Evolutionary conservation across 192 early-diverging fungal genomes (phyloP).

Genomic region (Geranomyces variabilis): DNA sequence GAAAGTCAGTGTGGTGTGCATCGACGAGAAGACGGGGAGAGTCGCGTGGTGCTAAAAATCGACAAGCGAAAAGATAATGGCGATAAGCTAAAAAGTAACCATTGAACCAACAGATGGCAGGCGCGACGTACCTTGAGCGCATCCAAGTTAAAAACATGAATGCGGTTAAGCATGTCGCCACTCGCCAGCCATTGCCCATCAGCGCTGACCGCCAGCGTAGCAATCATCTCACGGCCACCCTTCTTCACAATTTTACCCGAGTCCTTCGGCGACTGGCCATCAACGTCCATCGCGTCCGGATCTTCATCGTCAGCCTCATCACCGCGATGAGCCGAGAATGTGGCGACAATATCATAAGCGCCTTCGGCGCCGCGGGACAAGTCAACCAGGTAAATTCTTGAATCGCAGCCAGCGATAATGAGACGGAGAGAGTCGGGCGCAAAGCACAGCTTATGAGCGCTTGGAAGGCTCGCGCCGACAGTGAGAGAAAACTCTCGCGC

Average conservation of each 20-base stretch:
- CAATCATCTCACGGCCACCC: conserved; percentile 47
- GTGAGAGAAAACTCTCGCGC: conserved; percentile 10
- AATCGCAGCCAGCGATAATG: conserved; percentile 78
- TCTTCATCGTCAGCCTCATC: conserved; percentile 45
- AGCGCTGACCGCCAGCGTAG: conserved; percentile 71
- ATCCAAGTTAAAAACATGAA: conserved; percentile 77
- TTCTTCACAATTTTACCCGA: conserved; percentile 23
- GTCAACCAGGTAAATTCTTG: conserved; percentile 75
- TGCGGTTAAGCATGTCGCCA: conserved; percentile 72
- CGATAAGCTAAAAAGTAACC: not conserved
- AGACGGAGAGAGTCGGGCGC: conserved; percentile 75
- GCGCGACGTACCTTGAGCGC: conserved; percentile 58
- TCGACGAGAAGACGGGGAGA: conserved; percentile 62
- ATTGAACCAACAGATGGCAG: not conserved
- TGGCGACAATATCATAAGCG: conserved; percentile 62
- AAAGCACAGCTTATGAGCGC: conserved; percentile 75
- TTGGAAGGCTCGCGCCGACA: conserved; percentile 41
- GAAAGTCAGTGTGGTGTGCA: conserved; percentile 72
- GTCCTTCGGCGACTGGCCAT: conserved; percentile 6
- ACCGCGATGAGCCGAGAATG: conserved; percentile 71
- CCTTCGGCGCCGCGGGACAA: conserved; percentile 64
- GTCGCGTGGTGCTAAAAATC: conserved; percentile 61
- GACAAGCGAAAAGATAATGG: conserved; percentile 11
- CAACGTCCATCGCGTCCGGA: conserved; percentile 36
- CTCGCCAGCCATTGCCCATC: conserved; percentile 84